These are phyloP conservation scores for Saprolegnia diclina DNA, from an alignment of 352 stramenopile genomes.

Conservation along the genomic window DNA sequence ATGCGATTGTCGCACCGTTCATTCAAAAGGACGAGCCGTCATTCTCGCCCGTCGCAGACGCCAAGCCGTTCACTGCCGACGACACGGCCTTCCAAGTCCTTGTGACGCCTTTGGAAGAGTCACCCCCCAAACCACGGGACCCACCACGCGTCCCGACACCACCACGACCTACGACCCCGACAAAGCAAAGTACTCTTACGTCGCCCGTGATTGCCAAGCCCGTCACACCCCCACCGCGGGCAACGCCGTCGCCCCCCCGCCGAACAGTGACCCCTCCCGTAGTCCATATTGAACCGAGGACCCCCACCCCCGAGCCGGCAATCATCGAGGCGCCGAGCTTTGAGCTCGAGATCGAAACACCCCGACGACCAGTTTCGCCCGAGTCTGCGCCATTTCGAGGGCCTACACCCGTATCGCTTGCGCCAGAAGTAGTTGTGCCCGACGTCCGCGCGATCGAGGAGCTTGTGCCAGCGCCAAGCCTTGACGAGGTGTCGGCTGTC, in stretches of 20 bases:
- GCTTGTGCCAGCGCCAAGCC: no score
- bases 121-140: background rate
- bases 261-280: background rate
- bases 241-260: background rate
- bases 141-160: background rate
- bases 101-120: conserved; percentile 37
- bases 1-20: conserved; percentile 39
- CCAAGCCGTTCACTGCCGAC: conserved; percentile 37
- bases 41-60: conserved; percentile 49
- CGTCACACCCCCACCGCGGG: background rate
- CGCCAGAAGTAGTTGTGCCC: no score
- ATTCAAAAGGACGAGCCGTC: conserved; percentile 65
- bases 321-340: background rate
- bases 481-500: no score
- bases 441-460: no score
- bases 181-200: background rate
- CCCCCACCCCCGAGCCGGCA: background rate
- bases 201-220: background rate
- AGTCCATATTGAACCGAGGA: background rate
- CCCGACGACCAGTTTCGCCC: background rate
- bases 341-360: background rate
- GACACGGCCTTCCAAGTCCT: conserved; percentile 62
- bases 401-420: no score
- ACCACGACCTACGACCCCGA: background rate
- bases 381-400: no score